phyloP scores from a whole-genome alignment of 441 rosid genomes.

The Erodium chrysanthum region DNA sequence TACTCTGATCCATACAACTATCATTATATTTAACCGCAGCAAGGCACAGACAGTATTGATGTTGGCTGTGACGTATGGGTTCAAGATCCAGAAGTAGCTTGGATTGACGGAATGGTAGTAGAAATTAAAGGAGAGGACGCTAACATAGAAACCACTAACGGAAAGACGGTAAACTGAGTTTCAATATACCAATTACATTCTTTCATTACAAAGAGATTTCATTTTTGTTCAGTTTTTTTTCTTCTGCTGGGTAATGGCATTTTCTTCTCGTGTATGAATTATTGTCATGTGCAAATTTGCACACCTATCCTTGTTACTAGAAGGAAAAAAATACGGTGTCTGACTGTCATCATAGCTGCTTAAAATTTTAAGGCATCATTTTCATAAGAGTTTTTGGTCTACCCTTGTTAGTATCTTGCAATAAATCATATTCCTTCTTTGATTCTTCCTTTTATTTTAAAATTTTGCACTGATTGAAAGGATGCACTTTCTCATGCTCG shows the following conservation, averaged over 20 bases:
- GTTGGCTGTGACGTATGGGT: conserved; percentile 87
- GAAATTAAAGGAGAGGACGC: conserved; percentile 62
- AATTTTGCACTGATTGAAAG: not conserved
- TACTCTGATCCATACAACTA: not conserved
- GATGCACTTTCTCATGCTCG: not conserved
- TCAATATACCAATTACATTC: not conserved
- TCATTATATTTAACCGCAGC: conserved; percentile 12
- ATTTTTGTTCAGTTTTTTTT: not conserved
- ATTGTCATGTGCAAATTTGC: not conserved
- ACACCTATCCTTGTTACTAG: not conserved
- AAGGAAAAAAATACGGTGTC: not conserved
- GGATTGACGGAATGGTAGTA: conserved; percentile 68
- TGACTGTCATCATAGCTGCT: not conserved
- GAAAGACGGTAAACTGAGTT: conserved; percentile 43
- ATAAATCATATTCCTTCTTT: not conserved
- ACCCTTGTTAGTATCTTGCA: not conserved
- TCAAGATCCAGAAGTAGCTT: conserved; percentile 64
- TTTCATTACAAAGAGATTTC: not conserved
- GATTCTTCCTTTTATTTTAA: not conserved
- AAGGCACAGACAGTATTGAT: conserved; percentile 75
- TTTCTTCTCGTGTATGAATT: not conserved
- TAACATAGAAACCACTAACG: conserved; percentile 34
- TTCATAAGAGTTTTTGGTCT: not conserved
- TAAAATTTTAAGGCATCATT: not conserved
- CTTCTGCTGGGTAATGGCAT: not conserved